Evolutionary conservation across 139 green algal genomes (phyloP).

Genomic region (Auxenochlorella pyrenoidosa): DNA sequence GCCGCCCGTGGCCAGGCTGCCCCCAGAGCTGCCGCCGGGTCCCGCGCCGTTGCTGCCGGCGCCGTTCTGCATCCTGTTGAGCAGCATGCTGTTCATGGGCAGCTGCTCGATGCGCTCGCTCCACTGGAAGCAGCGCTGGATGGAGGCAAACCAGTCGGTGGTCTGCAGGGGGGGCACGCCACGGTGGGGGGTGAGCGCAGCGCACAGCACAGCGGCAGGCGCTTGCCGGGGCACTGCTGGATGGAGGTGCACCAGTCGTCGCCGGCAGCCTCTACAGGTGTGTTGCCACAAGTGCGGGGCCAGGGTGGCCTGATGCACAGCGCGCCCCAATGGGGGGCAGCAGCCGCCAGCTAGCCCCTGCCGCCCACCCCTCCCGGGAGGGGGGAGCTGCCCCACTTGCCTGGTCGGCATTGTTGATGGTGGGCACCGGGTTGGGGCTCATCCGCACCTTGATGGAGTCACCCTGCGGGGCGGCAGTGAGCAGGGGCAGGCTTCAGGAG

Average conservation of each 20-base stretch:
- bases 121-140: slow-evolving; percentile 76
- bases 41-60: neutral
- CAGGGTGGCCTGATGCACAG: no score
- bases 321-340: no score
- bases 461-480: slow-evolving; percentile 45
- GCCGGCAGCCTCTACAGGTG: no score
- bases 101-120: slow-evolving; percentile 54
- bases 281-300: no score
- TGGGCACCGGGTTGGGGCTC: slow-evolving; percentile 94
- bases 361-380: neutral
- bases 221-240: no score
- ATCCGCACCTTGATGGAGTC: slow-evolving; percentile 86
- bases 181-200: no score
- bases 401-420: slow-evolving; percentile 93
- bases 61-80: neutral
- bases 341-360: neutral
- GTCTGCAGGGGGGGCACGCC: slow-evolving; percentile 54
- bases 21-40: neutral
- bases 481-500: neutral
- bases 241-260: no score
- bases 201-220: no score
- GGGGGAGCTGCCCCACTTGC: neutral
- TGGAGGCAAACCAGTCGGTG: slow-evolving; percentile 92
- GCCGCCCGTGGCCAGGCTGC: neutral
- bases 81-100: slow-evolving; percentile 3